These are phyloP conservation scores for Aspergillus nanangensis DNA, from an alignment of 495 filamentous ascomycete genomes.

Conservation along the genomic window DNA sequence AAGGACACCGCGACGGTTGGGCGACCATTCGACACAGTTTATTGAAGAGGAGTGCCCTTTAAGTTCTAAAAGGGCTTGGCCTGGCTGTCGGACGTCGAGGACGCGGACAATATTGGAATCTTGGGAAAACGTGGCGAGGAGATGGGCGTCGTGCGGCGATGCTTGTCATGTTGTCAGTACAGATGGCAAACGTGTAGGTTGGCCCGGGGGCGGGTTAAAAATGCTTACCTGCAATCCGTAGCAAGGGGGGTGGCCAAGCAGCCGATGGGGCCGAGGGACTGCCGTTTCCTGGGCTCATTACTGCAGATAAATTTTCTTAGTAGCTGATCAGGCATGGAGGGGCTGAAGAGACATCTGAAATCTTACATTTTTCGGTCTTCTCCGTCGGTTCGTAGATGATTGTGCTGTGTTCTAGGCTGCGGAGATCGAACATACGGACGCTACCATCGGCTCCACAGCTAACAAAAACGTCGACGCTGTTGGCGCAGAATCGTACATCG, in stretches of 20 bases:
- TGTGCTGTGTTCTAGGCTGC: conserved; percentile 94
- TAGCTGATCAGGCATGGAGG: conserved; percentile 1
- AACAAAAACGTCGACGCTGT: conserved; percentile 94
- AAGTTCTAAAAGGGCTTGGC: conserved; percentile 89
- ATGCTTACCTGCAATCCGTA: conserved; percentile 68
- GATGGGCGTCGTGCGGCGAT: conserved; percentile 91
- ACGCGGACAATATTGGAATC: conserved; percentile 93
- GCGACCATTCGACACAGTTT: conserved; percentile 95
- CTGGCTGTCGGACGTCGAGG: conserved; percentile 93
- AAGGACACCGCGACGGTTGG: conserved; percentile 76
- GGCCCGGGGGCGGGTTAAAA: too few relatives aligned
- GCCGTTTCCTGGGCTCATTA: conserved; percentile 50
- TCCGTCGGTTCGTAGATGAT: conserved; percentile 98
- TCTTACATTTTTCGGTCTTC: conserved; percentile 77
- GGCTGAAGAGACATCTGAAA: background rate
- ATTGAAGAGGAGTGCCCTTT: conserved; percentile 84
- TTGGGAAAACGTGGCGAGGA: conserved; percentile 92
- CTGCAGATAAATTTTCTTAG: conserved; percentile 8
- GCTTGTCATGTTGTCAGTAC: conserved; percentile 38
- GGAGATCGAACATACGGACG: conserved; percentile 97
- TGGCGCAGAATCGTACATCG: conserved; percentile 95
- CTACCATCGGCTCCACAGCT: conserved; percentile 97
- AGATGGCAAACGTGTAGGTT: background rate
- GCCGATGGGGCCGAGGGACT: conserved; percentile 65
- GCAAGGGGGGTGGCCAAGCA: conserved; percentile 75